Base-by-base conservation (phyloP, 2,329 filamentous ascomycete genomes). In the Metarhizium album region DNA sequence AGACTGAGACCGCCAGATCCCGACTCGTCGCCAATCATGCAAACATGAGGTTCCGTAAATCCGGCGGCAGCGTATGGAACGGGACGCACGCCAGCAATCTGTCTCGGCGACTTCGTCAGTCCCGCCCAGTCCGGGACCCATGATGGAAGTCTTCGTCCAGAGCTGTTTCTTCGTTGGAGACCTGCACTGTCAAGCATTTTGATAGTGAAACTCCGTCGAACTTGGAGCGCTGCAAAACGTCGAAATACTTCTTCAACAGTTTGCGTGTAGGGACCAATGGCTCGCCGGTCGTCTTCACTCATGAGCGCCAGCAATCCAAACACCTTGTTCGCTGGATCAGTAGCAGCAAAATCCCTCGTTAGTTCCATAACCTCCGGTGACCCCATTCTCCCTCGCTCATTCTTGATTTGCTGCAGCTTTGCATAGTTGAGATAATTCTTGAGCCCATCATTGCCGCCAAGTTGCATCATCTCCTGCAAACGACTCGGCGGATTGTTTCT, bases 391-490 rank as follows among this genome's bases (percentile, higher is more conserved):
- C 20, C 20, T 24, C 45, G 20, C 7, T 16, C 45, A 24, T 37
- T 37, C 22, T 23, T 47, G 16, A 37, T 47, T 23, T 47, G 45
- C 6, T 47, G 45, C 45, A 47, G 31, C 29, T 37, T 47, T 18
- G 31, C 20, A 23, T 47, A 38, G 45, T 47, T 47, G n/a, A 47
- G 29, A 37, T 37, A 47, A 22, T 33, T 37, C 2, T 18, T 18
- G 4, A 37, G 45, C n/a, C n/a, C 45, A 24, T 38, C 29, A 22
- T 37, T 37, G 9, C 45, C 45, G 4, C 45, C 45, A 18, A 35
- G 29, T n/a, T 47, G 29, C 45, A 47, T 47, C 45, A 47, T 18
- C n/a, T 47, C 27, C 31, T 47, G 45, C 45, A 47, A 37, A 14
- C 45, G 45, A n/a, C 27, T 47, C 13, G 31, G 45, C 8, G 8